Evolutionary conservation across 345 rosid genomes (phyloP), one percentile per base, ranked within the genome.

Genomic region (Kernera saxatilis): DNA sequence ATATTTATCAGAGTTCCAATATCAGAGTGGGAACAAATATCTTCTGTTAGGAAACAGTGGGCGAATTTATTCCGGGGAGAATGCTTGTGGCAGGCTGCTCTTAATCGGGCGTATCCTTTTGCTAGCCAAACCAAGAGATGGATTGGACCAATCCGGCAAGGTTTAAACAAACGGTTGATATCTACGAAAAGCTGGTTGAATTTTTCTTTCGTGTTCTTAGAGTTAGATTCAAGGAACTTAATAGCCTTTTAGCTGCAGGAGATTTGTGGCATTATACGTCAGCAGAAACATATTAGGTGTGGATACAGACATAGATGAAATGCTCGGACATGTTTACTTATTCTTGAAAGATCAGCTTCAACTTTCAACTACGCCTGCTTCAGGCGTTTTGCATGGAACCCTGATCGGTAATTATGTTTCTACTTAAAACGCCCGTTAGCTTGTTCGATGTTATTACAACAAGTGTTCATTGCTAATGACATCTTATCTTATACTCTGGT

Each of bases 271-370:
- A 78, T 82, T 90, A 53, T 77, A 83, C 75, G 82, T 87, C 35
- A 87, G 88, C 58, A 84, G 68, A 77, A 86, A 84, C 77, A 75
- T 83, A 39, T 78, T 88, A 81, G 67, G 79, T 17, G 70, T 85
- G 53, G 86, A 84, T 46, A 74, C 85, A 17, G 87, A 87, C 70
- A 69, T 84, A 65, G 82, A 86, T 55, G 96, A 92, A 84, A 84
- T 92, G 72, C 84, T 86, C n/a, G 98, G 97, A 41, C 97, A 88
- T 55, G 57, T 87, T 14, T 93, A 85, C 77, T 78, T 88, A 74
- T 93, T 88, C 81, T 76, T 93, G 78, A 88, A 84, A 79, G 98
- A 93, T 68, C 95, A 88, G 73, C 98, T 93, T 77, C 86, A 82
- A 67, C 84, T 81, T 76, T 78, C 87, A 49, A 71, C 80, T 26